Evolutionary conservation across 2,329 filamentous ascomycete species (phyloP).

Genomic region (Alternaria sp.): DNA sequence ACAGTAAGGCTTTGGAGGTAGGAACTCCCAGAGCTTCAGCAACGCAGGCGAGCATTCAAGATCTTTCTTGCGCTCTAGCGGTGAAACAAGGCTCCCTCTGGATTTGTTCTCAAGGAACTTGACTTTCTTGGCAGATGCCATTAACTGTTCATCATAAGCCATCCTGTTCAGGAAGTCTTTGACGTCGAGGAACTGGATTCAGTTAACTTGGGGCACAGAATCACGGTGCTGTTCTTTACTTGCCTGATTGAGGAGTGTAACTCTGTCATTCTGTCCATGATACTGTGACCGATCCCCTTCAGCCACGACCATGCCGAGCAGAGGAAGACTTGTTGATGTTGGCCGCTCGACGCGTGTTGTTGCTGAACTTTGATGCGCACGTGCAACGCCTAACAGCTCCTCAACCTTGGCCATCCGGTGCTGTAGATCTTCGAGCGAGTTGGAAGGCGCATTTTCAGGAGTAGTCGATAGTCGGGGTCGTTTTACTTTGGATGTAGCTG

Average conservation of each 20-base stretch:
- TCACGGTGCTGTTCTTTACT: background rate
- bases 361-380: background rate
- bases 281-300: constrained; percentile 31
- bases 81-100: constrained; percentile 19
- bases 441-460: background rate
- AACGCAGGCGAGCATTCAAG: constrained; percentile 27
- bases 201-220: constrained; percentile 12
- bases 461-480: background rate
- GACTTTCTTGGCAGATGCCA: constrained; percentile 29
- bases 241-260: constrained; percentile 37
- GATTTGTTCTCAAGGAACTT: constrained; percentile 30
- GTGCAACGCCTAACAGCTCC: constrained; percentile 26
- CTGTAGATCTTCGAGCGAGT: constrained; percentile 29
- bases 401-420: constrained; percentile 32
- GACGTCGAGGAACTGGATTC: constrained; percentile 26
- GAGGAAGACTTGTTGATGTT: constrained; percentile 3
- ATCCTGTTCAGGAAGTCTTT: constrained; percentile 28
- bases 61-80: constrained; percentile 10
- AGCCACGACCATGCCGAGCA: constrained; percentile 31
- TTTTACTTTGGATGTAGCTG: constrained; percentile 5
- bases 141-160: constrained; percentile 25
- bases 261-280: constrained; percentile 33
- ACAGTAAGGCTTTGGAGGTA: constrained; percentile 33
- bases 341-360: constrained; percentile 2
- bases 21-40: constrained; percentile 29